Evolutionary conservation across 1,284 basidiomycete species (phyloP), one percentile per base, ranked within the genome.

Genomic region (Heterobasidion irregulare): DNA sequence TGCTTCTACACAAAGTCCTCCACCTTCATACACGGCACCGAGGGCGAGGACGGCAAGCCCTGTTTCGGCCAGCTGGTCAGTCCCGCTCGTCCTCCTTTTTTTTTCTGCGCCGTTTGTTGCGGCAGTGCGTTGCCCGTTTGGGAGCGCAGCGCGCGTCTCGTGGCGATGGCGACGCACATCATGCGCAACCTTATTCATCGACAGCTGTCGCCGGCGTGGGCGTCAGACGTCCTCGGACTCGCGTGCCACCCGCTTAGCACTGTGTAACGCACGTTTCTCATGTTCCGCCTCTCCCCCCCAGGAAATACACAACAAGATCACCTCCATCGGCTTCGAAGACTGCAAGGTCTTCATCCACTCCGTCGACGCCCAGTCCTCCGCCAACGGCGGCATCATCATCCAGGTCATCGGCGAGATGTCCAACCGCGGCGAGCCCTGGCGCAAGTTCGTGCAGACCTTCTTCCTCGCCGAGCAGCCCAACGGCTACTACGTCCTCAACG

Each of bases 321-420:
- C 88, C 59, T 86, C 89, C 55, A 90, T 99, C 70, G 92, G 87
- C 52, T 98, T 95, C 74, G 78, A 96, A 68, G 89, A 98, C 71
- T 96, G 94, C 82, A 99, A 98, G 74, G 96, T 98, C 64, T 98
- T 89, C 78, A 95, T 98, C 66, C 90, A 95, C 75, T 93, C 90
- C 13, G 92, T 96, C 61, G 92, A 95, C 70, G 91, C 93, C 12
- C 92, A 95, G 71, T 89, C 92, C 48, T 98, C 94, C 48, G 91
- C 92, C 56, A 88, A 89, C 63, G 92, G 92, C 58, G 97, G 97
- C 53, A 98, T 99, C 73, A 89, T 99, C 74, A 94, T 99, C 70
- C 95, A 98, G 75, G 97, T 98, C 69, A 94, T 99, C 64, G 97
- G 97, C 63, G 96, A 99, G 75, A 94, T 99, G 86, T 94, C 91